These are phyloP conservation scores for Alternaria panax DNA, from an alignment of 2,329 filamentous ascomycete species.

Conservation along the genomic window DNA sequence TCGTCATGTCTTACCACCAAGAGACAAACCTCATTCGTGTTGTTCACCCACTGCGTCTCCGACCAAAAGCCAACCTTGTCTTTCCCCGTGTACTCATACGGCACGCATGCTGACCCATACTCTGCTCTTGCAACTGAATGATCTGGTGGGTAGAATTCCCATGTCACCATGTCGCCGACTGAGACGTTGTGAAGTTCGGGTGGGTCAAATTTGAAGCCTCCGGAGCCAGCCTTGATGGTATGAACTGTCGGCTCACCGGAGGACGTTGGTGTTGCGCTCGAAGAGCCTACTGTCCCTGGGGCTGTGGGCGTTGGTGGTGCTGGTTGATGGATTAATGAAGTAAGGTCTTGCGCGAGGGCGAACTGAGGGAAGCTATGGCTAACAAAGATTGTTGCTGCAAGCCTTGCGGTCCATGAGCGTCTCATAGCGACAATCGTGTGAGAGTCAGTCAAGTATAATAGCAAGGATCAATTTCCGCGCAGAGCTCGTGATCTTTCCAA, in stretches of 20 bases:
- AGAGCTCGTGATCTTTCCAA: neutral
- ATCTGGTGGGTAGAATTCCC: slow-evolving; percentile 52
- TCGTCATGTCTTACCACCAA: neutral
- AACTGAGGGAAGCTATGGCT: slow-evolving; percentile 14
- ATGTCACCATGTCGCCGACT: slow-evolving; percentile 49
- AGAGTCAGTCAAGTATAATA: neutral
- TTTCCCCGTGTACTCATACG: slow-evolving; percentile 45
- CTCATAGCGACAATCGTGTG: slow-evolving; percentile 12
- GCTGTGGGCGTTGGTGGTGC: neutral
- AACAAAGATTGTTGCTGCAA: slow-evolving; percentile 19
- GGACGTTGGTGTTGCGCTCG: slow-evolving; percentile 20
- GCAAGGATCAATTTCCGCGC: neutral
- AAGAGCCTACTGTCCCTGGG: slow-evolving; percentile 6
- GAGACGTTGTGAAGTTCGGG: slow-evolving; percentile 46
- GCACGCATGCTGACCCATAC: slow-evolving; percentile 51
- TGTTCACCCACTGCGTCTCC: slow-evolving; percentile 32
- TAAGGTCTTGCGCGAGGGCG: slow-evolving; percentile 8
- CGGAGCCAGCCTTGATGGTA: slow-evolving; percentile 48
- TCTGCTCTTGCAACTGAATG: slow-evolving; percentile 54
- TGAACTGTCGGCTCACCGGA: slow-evolving; percentile 37
- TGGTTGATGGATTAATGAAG: neutral
- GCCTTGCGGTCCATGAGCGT: slow-evolving; percentile 15
- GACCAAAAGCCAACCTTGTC: slow-evolving; percentile 45
- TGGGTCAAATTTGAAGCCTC: slow-evolving; percentile 48
- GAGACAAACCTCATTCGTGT: slow-evolving; percentile 35